Evolutionary conservation across 805 yeast species (phyloP).

Genomic region (Wickerhamiella allomyrinae): DNA sequence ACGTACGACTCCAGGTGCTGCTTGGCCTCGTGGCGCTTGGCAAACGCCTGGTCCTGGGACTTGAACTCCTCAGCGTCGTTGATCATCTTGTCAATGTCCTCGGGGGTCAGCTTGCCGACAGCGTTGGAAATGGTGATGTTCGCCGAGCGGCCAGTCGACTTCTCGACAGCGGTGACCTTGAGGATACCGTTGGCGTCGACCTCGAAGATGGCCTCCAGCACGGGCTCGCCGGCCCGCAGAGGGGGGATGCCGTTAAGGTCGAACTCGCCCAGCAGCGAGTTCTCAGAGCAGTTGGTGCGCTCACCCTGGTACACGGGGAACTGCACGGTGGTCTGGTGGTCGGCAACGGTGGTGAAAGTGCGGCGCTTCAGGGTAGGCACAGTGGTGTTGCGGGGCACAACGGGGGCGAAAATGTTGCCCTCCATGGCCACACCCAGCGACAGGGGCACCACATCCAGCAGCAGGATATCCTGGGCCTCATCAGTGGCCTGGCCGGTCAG

Average conservation of each 20-base stretch:
- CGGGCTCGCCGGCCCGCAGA: conserved; percentile 98
- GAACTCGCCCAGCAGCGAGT: conserved; percentile 96
- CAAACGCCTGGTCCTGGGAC: conserved; percentile 97
- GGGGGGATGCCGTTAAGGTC: conserved; percentile 98
- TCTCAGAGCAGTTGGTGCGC: conserved; percentile 96
- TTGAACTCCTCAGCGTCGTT: conserved; percentile 98
- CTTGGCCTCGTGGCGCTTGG: conserved; percentile 98
- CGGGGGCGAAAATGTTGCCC: conserved; percentile 98
- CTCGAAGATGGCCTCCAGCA: conserved; percentile 96
- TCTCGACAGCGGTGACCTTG: conserved; percentile 97
- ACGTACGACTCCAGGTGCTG: conserved; percentile 98
- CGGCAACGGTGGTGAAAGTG: conserved; percentile 97
- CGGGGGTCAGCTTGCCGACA: conserved; percentile 93
- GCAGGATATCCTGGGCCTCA: conserved; percentile 87
- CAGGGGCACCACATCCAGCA: conserved; percentile 95
- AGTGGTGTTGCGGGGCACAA: conserved; percentile 98
- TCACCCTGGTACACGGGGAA: conserved; percentile 99
- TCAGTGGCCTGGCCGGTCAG: conserved; percentile 83
- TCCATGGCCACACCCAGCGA: conserved; percentile 99
- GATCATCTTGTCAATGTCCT: conserved; percentile 97
- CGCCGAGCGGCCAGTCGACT: conserved; percentile 96
- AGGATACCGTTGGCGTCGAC: conserved; percentile 99
- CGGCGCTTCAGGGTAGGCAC: conserved; percentile 98
- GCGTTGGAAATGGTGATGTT: conserved; percentile 98
- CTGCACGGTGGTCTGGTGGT: conserved; percentile 96